A percentile compares a stretch with the other conserved stretches of the same genome.
Evolutionary conservation across 345 rosid species (phyloP).

Genomic region (Cardamine occulta): DNA sequence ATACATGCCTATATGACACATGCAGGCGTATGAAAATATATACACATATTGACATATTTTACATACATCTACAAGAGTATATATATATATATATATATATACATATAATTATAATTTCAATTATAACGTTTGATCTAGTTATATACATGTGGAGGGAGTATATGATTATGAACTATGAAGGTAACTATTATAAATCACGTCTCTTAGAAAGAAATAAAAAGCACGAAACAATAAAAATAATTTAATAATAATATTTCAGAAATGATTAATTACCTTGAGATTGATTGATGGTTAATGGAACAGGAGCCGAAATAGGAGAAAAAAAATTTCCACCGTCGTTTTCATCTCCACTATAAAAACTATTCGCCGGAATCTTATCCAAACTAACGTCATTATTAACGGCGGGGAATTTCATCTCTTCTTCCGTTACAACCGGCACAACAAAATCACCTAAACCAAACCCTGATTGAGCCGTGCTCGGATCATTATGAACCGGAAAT

Average conservation of each 20-base stretch:
- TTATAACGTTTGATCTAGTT: too few species aligned
- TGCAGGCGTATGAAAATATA: too few species aligned
- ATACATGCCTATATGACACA: too few species aligned
- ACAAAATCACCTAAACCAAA: slow-evolving; percentile 36
- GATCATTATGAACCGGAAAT: slow-evolving; percentile 42
- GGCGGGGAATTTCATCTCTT: background rate
- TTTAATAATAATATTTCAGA: background rate
- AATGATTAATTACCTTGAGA: slow-evolving; percentile 50
- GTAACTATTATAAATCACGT: background rate
- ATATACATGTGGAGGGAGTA: too few species aligned
- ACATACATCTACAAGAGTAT: background rate
- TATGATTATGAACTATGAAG: background rate
- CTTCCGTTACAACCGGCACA: slow-evolving; percentile 32
- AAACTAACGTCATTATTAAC: slow-evolving; percentile 27
- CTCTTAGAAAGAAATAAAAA: background rate
- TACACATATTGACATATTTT: too few species aligned
- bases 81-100: too few species aligned
- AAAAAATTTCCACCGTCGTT: slow-evolving; percentile 15
- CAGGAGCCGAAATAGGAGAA: slow-evolving; percentile 30
- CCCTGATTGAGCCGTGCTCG: background rate
- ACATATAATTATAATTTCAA: too few species aligned
- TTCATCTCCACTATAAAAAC: slow-evolving; percentile 18
- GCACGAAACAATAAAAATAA: background rate
- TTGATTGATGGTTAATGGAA: slow-evolving; percentile 49
- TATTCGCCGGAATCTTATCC: slow-evolving; percentile 6